These are phyloP conservation scores for Dillenia suffruticosa DNA, from an alignment of 164 flowering plant species.

Conservation along the genomic window DNA sequence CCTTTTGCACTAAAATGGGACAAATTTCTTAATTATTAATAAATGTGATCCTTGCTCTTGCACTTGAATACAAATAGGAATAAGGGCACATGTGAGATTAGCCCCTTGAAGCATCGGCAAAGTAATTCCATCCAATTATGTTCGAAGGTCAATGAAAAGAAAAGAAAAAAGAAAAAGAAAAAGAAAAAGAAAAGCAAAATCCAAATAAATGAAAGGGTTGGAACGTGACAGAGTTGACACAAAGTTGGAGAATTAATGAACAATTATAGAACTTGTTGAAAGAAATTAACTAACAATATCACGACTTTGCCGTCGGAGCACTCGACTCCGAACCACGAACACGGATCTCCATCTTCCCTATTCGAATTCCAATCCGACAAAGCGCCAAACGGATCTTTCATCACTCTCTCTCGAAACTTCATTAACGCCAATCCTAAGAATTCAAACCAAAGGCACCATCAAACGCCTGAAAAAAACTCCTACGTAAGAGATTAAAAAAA, in stretches of 20 bases:
- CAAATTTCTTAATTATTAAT: no score
- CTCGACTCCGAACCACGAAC: slow-evolving; percentile 56
- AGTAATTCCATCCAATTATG: no score
- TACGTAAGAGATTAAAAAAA: not conserved
- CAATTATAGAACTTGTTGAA: not conserved
- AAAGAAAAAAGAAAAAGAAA: not conserved
- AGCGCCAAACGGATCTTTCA: slow-evolving; percentile 43
- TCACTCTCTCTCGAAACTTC: slow-evolving; percentile 39
- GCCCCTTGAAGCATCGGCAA: no score
- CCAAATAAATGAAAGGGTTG: no score
- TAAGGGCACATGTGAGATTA: no score
- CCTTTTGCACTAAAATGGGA: no score
- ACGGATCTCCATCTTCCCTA: slow-evolving; percentile 26
- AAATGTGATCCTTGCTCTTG: no score
- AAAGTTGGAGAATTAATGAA: slow-evolving; percentile 1
- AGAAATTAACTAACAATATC: slow-evolving; percentile 36
- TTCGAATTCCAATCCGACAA: slow-evolving; percentile 31
- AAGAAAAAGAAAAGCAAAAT: not conserved
- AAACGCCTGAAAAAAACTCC: not conserved
- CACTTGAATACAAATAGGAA: no score
- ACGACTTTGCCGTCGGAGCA: slow-evolving; percentile 48
- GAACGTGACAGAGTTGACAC: not conserved
- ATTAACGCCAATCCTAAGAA: slow-evolving; percentile 43
- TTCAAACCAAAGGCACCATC: not conserved
- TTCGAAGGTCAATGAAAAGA: no score